phyloP scores from a whole-genome alignment of 176 grass and related monocot genomes.

The Raddia guianensis region DNA sequence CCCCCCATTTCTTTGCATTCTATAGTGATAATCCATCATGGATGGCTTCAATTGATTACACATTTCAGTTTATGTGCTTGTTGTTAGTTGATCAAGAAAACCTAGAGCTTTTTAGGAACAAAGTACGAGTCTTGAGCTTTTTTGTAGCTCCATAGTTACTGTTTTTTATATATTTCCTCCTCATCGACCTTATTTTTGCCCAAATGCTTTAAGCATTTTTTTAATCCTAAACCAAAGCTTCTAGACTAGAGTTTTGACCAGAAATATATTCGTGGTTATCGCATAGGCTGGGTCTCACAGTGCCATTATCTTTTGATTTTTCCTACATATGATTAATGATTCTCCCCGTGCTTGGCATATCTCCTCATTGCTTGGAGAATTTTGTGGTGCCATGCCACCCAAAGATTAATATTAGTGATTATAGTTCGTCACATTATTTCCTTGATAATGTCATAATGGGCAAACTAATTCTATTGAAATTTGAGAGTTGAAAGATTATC shows the following conservation, averaged over 20 bases:
- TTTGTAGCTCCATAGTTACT: not conserved
- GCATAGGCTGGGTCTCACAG: not conserved
- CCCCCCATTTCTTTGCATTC: not conserved
- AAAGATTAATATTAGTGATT: not conserved
- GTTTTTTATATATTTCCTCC: not conserved
- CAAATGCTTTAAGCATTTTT: slow-evolving; percentile 7
- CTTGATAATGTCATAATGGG: not conserved
- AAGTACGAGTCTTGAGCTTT: not conserved
- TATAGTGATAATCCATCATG: not conserved
- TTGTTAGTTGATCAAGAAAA: not conserved
- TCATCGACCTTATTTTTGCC: not conserved
- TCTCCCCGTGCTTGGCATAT: too few species aligned
- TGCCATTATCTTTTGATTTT: not conserved
- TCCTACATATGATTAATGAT: not conserved
- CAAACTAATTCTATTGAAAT: not conserved
- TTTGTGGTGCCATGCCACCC: not conserved
- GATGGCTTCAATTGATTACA: not conserved
- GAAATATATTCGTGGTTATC: not conserved
- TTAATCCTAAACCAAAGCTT: not conserved
- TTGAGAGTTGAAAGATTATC: not conserved
- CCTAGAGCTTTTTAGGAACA: not conserved
- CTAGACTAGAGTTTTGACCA: not conserved
- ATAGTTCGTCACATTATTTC: not conserved
- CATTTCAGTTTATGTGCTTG: not conserved
- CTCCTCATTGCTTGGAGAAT: not conserved